Conservation (phyloP, 371 early-diverging fungal genomes). For the Rhizopus delemar region DNA sequence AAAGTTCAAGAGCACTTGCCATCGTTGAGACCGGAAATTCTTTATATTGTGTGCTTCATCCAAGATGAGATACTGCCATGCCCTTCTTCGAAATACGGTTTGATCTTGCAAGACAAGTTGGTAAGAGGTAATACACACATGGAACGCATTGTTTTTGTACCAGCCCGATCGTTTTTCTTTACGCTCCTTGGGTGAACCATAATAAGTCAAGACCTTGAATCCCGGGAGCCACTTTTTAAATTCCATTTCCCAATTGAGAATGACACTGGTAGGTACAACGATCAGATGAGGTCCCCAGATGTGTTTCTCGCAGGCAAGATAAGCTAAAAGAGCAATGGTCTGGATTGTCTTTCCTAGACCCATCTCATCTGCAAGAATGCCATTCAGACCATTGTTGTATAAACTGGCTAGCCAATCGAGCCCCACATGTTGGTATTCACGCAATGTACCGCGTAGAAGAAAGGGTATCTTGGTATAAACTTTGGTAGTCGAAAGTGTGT, state of each 20-base stretch:
- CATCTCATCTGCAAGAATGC: constrained; percentile 99
- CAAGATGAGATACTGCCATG: constrained; percentile 86
- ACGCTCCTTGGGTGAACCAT: constrained; percentile 78
- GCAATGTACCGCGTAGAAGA: constrained; percentile 66
- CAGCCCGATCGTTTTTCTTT: constrained; percentile 78
- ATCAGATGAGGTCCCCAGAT: constrained; percentile 88
- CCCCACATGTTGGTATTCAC: constrained; percentile 79
- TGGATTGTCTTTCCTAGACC: constrained; percentile 97
- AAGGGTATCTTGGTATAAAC: constrained; percentile 59
- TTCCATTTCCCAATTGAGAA: constrained; percentile 95
- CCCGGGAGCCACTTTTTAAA: constrained; percentile 91
- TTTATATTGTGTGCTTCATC: constrained; percentile 98
- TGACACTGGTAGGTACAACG: constrained; percentile 91
- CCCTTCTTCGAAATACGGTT: constrained; percentile 74
- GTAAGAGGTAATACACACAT: constrained; percentile 89
- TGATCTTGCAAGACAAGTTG: constrained; percentile 83
- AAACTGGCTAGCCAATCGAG: constrained; percentile 85
- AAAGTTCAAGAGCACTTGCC: constrained; percentile 89
- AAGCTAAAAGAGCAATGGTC: constrained; percentile 84
- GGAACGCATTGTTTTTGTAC: constrained; percentile 81
- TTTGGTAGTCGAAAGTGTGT: constrained; percentile 42
- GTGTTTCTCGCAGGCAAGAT: constrained; percentile 71
- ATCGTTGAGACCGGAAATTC: constrained; percentile 90
- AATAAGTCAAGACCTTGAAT: constrained; percentile 84
- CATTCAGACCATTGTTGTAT: constrained; percentile 91